phyloP scores from a whole-genome alignment of 1,139 yeast genomes.

The Yarrowia galli region DNA sequence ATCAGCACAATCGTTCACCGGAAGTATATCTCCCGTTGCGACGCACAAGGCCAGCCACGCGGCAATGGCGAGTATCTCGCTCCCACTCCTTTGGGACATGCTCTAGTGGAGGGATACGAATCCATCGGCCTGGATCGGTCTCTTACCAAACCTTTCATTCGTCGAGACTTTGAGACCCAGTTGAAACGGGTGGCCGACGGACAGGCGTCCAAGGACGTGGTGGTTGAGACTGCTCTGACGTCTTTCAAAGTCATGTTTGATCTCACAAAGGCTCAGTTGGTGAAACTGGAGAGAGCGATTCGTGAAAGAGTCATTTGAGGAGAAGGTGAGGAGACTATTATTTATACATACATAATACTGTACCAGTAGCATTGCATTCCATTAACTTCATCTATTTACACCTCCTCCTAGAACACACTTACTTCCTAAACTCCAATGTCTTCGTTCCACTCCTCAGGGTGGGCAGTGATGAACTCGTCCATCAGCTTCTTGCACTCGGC shows the following conservation, averaged over 20 bases:
- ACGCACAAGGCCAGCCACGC: conserved; percentile 27
- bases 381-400: conserved; percentile 14
- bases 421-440: conserved; percentile 72
- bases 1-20: conserved; percentile 78
- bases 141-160: conserved; percentile 84
- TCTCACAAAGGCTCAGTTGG: not conserved
- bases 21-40: conserved; percentile 64
- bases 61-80: conserved; percentile 52
- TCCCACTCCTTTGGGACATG: conserved; percentile 87
- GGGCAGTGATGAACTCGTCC: conserved; percentile 76
- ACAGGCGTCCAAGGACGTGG: conserved; percentile 55
- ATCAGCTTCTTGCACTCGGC: conserved; percentile 74
- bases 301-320: not conserved
- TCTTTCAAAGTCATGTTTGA: conserved; percentile 24
- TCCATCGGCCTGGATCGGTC: conserved; percentile 74
- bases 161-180: conserved; percentile 76
- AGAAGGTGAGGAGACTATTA: not conserved
- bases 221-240: not conserved
- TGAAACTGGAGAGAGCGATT: conserved; percentile 15
- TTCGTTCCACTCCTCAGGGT: conserved; percentile 86
- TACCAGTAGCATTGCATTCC: not conserved
- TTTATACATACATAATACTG: not conserved
- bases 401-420: not conserved
- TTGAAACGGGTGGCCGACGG: conserved; percentile 77
- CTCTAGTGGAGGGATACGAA: conserved; percentile 88